Evolutionary conservation across 331 rosid species (phyloP).

Genomic region (Quercus tomentella): DNA sequence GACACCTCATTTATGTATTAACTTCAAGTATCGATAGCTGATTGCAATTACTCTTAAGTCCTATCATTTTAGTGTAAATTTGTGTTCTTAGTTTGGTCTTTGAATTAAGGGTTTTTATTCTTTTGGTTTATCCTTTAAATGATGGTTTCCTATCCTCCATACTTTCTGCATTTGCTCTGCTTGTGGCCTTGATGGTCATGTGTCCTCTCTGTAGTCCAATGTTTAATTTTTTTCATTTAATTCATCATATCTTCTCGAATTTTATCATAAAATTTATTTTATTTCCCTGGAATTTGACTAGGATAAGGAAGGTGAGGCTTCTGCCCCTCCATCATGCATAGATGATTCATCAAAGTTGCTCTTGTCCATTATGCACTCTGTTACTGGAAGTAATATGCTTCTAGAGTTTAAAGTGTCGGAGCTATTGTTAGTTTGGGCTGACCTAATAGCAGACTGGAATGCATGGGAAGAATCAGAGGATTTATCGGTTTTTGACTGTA

Average conservation of each 20-base stretch:
- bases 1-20: not conserved
- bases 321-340: constrained; percentile 57
- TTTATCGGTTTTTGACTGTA: constrained; percentile 70
- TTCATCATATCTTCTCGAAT: not conserved
- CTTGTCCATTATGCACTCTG: constrained; percentile 48
- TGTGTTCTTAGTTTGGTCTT: not conserved
- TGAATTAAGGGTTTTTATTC: not conserved
- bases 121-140: not conserved
- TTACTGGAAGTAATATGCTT: constrained; percentile 49
- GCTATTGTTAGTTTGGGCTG: constrained; percentile 73
- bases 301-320: constrained; percentile 39
- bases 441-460: constrained; percentile 78
- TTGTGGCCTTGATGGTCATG: not conserved
- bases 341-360: constrained; percentile 74
- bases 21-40: not conserved
- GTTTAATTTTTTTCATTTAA: not conserved
- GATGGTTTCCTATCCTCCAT: not conserved
- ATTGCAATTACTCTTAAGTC: not conserved
- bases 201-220: not conserved
- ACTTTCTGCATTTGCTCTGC: not conserved
- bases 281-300: constrained; percentile 26
- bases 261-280: not conserved
- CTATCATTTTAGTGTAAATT: not conserved
- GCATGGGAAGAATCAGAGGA: constrained; percentile 93
- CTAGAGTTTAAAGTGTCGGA: constrained; percentile 69